phyloP scores from a whole-genome alignment of 2,329 filamentous ascomycete genomes.

The Fusarium nanum region DNA sequence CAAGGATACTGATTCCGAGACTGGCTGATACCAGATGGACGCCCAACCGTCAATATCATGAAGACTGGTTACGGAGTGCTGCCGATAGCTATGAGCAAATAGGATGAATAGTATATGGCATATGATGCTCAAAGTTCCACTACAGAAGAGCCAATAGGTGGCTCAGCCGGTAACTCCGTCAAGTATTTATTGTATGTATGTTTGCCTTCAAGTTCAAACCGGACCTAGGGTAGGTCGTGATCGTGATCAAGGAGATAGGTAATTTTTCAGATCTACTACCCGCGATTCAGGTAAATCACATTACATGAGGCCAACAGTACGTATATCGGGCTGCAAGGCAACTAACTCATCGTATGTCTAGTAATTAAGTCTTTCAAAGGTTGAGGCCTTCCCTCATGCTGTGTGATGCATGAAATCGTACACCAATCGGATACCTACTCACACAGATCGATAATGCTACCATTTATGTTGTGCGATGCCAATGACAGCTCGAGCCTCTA shows the following conservation, averaged over 20 bases:
- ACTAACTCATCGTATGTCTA: constrained; percentile 15
- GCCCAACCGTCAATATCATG: background rate
- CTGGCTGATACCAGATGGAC: background rate
- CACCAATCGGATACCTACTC: constrained; percentile 29
- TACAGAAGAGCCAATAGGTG: background rate
- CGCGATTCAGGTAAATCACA: constrained; percentile 8
- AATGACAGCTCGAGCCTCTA: constrained; percentile 20
- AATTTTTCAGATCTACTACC: background rate
- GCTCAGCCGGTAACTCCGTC: background rate
- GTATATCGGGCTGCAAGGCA: constrained; percentile 8
- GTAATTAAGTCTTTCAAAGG: constrained; percentile 1
- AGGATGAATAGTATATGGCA: background rate
- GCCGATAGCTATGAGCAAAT: constrained; percentile 16
- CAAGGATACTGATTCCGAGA: background rate
- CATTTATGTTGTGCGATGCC: constrained; percentile 24
- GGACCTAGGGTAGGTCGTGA: constrained; percentile 5
- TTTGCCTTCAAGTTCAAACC: background rate
- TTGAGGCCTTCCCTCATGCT: constrained; percentile 35
- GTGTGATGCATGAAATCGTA: constrained; percentile 36
- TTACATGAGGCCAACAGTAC: background rate
- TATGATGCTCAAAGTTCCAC: background rate
- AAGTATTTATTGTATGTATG: background rate
- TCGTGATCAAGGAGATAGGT: background rate
- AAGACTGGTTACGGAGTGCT: constrained; percentile 1
- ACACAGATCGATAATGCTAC: constrained; percentile 31